A percentile compares a stretch with the other conserved stretches of the same genome.
Conservation (phyloP, 2,329 filamentous ascomycete genomes). For the Hypomyces perniciosus region DNA sequence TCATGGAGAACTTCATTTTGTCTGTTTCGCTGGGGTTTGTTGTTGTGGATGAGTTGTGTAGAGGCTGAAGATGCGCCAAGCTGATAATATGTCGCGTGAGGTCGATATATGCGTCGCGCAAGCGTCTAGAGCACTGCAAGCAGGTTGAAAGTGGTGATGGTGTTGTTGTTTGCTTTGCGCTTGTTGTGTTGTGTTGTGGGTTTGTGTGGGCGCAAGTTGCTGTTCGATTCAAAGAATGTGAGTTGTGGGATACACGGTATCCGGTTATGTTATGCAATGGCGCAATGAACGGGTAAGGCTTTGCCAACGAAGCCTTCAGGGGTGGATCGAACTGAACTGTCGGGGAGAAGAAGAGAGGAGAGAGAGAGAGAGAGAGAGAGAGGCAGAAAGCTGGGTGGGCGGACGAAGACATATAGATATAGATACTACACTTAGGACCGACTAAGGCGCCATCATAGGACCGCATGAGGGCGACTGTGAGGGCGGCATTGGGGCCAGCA, state of each 20-base stretch:
- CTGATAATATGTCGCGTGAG: slow-evolving; percentile 14
- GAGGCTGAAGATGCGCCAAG: slow-evolving; percentile 21
- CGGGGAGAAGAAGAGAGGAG: neutral
- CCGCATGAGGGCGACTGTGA: slow-evolving; percentile 3
- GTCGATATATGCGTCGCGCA: neutral
- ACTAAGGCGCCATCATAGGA: slow-evolving; percentile 9
- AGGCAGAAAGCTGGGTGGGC: neutral
- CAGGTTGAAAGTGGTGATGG: slow-evolving; percentile 1
- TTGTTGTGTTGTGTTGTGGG: neutral
- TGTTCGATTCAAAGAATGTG: slow-evolving; percentile 10
- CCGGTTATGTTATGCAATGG: neutral
- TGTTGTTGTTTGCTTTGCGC: neutral
- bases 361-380: neutral
- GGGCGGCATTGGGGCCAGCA: neutral
- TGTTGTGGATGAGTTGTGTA: slow-evolving; percentile 12
- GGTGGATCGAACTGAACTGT: slow-evolving; percentile 8
- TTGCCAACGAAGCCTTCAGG: slow-evolving; percentile 15
- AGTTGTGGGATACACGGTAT: slow-evolving; percentile 12
- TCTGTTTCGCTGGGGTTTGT: slow-evolving; percentile 13
- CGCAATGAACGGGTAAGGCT: slow-evolving; percentile 10
- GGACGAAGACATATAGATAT: neutral
- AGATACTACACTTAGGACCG: neutral
- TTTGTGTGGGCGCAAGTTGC: slow-evolving; percentile 7
- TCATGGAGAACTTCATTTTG: slow-evolving; percentile 35
- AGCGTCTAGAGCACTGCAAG: neutral